Evolutionary conservation across 148 eudicot species (phyloP).

Genomic region (Persicaria maculosa): DNA sequence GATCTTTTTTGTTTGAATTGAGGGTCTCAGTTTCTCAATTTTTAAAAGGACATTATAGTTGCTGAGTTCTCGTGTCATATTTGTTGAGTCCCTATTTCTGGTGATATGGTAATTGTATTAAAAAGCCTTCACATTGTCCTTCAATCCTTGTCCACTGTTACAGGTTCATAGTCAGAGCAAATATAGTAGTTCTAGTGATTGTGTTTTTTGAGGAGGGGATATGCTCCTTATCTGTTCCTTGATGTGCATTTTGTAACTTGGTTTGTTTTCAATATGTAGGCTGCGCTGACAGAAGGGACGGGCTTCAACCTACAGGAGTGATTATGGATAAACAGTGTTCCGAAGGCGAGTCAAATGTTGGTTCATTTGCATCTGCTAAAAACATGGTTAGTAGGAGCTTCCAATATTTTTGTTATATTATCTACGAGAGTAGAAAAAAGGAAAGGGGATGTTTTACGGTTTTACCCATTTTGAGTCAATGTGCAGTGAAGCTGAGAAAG

Average conservation of each 20-base stretch:
- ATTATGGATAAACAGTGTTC: conserved; percentile 3
- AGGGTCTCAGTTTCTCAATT: not conserved
- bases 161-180: too few species aligned
- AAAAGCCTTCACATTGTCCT: too few species aligned
- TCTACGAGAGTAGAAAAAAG: not conserved
- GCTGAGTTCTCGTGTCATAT: not conserved
- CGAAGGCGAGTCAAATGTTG: conserved; percentile 3
- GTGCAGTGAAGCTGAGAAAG: not conserved
- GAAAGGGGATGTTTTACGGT: not conserved
- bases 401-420: not conserved
- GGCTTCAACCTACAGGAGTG: not conserved
- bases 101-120: not conserved
- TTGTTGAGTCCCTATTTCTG: not conserved
- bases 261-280: conserved; percentile 1
- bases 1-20: not conserved
- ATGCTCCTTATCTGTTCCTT: not conserved
- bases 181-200: not conserved
- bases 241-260: not conserved
- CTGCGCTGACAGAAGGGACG: not conserved
- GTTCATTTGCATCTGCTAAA: conserved; percentile 7
- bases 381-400: conserved; percentile 2
- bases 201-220: not conserved
- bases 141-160: too few species aligned
- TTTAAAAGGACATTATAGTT: not conserved
- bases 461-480: too few species aligned